These are phyloP conservation scores for Galerina sulciceps DNA, from an alignment of 768 basidiomycete species.

Conservation along the genomic window DNA sequence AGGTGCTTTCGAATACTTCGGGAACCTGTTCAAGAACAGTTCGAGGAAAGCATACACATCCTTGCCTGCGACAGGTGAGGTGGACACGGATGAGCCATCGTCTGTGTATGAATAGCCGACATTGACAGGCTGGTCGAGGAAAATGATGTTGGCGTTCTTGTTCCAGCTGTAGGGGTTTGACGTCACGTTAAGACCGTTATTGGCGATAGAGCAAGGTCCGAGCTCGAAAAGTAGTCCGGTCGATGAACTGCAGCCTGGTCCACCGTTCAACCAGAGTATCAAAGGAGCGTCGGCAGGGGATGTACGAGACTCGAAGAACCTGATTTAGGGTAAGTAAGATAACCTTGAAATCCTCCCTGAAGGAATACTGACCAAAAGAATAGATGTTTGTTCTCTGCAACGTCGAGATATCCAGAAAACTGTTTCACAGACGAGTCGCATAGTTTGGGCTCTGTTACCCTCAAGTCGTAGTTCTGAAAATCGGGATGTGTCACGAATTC, in stretches of 20 bases:
- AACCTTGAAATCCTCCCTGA: not conserved
- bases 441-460: conserved; percentile 68
- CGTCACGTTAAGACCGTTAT: conserved; percentile 72
- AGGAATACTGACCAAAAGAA: conserved; percentile 78
- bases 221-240: conserved; percentile 92
- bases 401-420: conserved; percentile 84
- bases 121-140: conserved; percentile 82
- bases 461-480: conserved; percentile 55
- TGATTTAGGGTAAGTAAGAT: conserved; percentile 27
- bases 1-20: conserved; percentile 67
- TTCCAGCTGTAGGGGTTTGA: conserved; percentile 89
- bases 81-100: conserved; percentile 75
- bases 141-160: conserved; percentile 73
- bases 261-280: conserved; percentile 90
- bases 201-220: conserved; percentile 80
- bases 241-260: conserved; percentile 72
- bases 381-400: conserved; percentile 77
- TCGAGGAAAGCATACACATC: conserved; percentile 89
- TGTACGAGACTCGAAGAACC: conserved; percentile 88
- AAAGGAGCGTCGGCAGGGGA: conserved; percentile 80
- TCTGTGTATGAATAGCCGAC: conserved; percentile 91
- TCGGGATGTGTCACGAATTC: conserved; percentile 64
- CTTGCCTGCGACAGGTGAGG: conserved; percentile 83
- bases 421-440: conserved; percentile 85
- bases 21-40: conserved; percentile 78